Percentiles rank a stretch among this genome's conserved stretches.
Evolutionary conservation across 164 flowering plant genomes (phyloP).

Genomic region (Stephania japonica): DNA sequence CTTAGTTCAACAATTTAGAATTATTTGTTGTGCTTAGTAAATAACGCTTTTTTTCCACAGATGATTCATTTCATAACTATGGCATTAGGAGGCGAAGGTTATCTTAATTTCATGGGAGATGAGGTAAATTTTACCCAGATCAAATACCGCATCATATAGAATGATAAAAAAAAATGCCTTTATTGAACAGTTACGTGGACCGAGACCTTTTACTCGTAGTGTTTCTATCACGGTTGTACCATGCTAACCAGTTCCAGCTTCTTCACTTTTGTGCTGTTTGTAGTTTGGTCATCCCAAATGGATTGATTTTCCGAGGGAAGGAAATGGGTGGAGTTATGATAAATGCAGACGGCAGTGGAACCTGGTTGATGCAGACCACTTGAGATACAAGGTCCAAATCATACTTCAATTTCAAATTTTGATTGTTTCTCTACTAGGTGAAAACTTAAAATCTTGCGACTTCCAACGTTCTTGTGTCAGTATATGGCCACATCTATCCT

Average conservation of each 20-base stretch:
- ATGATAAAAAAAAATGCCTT: background rate
- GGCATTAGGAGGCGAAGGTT: conserved; percentile 98
- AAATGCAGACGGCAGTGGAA: conserved; percentile 92
- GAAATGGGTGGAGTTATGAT: conserved; percentile 88
- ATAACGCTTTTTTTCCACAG: conserved; percentile 34
- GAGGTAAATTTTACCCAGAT: conserved; percentile 44
- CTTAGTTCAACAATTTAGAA: background rate
- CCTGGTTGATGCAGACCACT: conserved; percentile 74
- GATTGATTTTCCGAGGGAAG: conserved; percentile 99
- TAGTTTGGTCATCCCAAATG: conserved; percentile 99
- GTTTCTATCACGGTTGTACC: background rate
- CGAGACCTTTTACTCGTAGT: background rate
- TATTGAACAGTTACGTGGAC: background rate
- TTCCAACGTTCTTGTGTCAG: background rate
- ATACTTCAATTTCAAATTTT: background rate
- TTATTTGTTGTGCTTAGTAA: background rate
- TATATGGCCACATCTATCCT: background rate
- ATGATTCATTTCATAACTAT: conserved; percentile 95
- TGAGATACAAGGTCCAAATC: conserved; percentile 75
- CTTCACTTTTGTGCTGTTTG: conserved; percentile 15
- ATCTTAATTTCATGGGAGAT: conserved; percentile 98
- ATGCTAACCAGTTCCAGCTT: conserved; percentile 5
- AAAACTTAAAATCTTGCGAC: too few relatives aligned
- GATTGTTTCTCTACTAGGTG: background rate
- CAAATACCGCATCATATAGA: background rate